Conservation (phyloP, 257 asterid genomes). For the Przewalskia tangutica region DNA sequence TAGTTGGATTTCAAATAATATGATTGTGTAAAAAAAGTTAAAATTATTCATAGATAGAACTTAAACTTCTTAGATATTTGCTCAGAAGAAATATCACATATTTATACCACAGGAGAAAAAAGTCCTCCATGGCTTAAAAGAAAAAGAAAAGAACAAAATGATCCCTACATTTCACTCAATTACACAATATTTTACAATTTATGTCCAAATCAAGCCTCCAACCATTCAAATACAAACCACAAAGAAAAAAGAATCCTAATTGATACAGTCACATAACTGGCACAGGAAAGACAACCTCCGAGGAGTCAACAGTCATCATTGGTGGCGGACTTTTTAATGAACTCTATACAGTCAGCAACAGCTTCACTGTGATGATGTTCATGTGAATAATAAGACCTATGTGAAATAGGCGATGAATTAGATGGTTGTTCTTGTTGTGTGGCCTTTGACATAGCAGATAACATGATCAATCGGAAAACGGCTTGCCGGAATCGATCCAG, state of each 20-base stretch:
- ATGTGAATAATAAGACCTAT: not conserved
- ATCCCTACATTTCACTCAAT: not conserved
- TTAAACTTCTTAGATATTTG: not conserved
- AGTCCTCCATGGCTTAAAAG: not conserved
- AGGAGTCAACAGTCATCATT: constrained; percentile 6
- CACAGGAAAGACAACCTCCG: constrained; percentile 14
- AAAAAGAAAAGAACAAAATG: not conserved
- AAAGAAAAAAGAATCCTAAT: not conserved
- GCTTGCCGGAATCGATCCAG: constrained; percentile 40
- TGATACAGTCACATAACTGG: constrained; percentile 10
- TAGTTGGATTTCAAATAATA: not conserved
- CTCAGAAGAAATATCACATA: not conserved
- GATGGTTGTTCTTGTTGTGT: not conserved
- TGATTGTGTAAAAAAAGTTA: not conserved
- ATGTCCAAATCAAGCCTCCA: not conserved
- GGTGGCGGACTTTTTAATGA: constrained; percentile 26
- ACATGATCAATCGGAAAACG: constrained; percentile 29
- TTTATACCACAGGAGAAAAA: no score
- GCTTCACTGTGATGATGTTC: constrained; percentile 32
- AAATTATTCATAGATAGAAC: no score
- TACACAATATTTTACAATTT: constrained; percentile 10
- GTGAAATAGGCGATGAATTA: not conserved
- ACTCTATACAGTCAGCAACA: constrained; percentile 40
- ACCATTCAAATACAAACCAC: not conserved
- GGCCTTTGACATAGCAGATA: constrained; percentile 29